Conservation (phyloP, 192 early-diverging fungal genomes). For the Dispira simplex region DNA sequence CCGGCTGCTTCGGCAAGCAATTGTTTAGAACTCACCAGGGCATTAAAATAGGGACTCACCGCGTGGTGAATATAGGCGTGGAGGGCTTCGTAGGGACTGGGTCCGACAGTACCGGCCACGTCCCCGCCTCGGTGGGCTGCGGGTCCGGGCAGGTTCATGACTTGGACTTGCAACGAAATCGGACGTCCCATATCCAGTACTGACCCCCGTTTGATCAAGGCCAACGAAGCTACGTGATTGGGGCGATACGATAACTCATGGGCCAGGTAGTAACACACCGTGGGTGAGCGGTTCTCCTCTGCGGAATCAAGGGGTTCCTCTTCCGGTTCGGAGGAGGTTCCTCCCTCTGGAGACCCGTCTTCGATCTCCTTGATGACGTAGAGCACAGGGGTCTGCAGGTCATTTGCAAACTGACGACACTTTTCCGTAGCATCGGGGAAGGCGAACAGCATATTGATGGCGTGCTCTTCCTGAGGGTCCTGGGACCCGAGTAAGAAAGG, state of each 20-base stretch:
- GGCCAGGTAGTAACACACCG: slow-evolving; percentile 34
- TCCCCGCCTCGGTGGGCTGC: slow-evolving; percentile 27
- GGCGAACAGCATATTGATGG: slow-evolving; percentile 39
- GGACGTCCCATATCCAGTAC: slow-evolving; percentile 56
- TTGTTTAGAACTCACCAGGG: slow-evolving; percentile 63
- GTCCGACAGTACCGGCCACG: background rate
- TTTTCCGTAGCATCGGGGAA: slow-evolving; percentile 54
- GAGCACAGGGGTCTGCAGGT: slow-evolving; percentile 48
- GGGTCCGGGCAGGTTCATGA: slow-evolving; percentile 80
- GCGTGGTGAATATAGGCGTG: slow-evolving; percentile 88
- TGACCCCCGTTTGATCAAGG: slow-evolving; percentile 58
- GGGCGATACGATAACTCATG: slow-evolving; percentile 63
- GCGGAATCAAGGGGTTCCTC: slow-evolving; percentile 12
- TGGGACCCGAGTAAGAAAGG: slow-evolving; percentile 45
- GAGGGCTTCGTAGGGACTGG: slow-evolving; percentile 71
- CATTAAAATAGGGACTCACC: slow-evolving; percentile 92
- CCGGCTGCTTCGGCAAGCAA: slow-evolving; percentile 27
- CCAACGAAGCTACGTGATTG: slow-evolving; percentile 56
- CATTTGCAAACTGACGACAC: slow-evolving; percentile 60
- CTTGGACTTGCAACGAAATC: slow-evolving; percentile 67
- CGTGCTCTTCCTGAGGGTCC: slow-evolving; percentile 38
- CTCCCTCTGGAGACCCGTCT: slow-evolving; percentile 3
- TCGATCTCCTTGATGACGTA: slow-evolving; percentile 67
- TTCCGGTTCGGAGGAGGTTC: background rate
- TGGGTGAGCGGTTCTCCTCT: slow-evolving; percentile 3